Evolutionary conservation across 176 grass and related monocot genomes (phyloP), one percentile per base, ranked within the genome.

Genomic region (Oryza nivara): DNA sequence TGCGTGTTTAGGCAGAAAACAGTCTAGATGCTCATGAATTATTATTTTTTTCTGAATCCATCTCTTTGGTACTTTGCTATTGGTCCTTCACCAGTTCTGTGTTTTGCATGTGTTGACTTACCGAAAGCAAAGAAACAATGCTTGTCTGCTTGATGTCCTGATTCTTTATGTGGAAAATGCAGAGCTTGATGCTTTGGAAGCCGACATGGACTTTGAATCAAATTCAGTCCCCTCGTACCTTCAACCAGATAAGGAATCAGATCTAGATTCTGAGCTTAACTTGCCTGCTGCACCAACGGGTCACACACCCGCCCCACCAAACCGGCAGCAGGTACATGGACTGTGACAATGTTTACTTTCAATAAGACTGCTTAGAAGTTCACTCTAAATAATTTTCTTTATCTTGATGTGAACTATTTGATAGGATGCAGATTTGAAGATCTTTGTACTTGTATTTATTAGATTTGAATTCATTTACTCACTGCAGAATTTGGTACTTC

Each of bases 181-280:
- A 99, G 96, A 99, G 75, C 89, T 99, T 44, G 96, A 99, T 92
- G 96, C 96, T 36, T 88, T 96, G 88, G 96, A 99, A 87, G 96
- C 93, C 1, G 96, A 96, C 68, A 96, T 99, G 93, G 93, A 88
- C 67, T 87, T 90, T 4, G 94, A 93, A 49, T 84, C 88, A 11
- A 90, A 92, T 73, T 87, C 96, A 58, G 88, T 99, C 75, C 96
- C 96, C 13, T 94, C 93, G 28, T 96, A 99, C 63, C 96, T 99
- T 81, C 93, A 96, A 78, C 96, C 93, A 70, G 93, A 95, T 16
- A 95, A 90, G 80, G 86, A 92, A 75, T 23, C 93, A 9, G 93
- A 95, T 74, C 45, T 92, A 58, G 89, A 96, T 76, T 43, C 87
- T 28, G 96, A 96, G 49, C 75, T 99, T 25, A 89, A 87, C 75